Evolutionary conservation across 2,329 filamentous ascomycete species (phyloP).

Genomic region (Chrysoporthe austroafricana): DNA sequence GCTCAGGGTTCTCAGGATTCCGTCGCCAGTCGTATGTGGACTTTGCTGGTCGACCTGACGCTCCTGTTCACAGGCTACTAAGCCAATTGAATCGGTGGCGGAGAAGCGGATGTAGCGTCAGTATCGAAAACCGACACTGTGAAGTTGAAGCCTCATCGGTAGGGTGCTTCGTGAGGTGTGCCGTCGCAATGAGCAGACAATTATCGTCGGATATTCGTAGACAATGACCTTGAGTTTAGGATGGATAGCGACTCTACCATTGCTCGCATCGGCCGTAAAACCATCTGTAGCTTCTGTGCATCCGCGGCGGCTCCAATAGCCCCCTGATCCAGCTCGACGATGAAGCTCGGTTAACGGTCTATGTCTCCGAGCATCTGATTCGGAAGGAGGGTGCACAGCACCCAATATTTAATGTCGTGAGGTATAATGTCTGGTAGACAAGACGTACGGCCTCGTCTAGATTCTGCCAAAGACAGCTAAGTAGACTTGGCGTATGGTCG

Average conservation of each 20-base stretch:
- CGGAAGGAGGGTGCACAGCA: background rate
- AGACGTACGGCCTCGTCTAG: background rate
- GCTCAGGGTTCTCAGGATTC: too few species aligned
- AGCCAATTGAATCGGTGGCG: background rate
- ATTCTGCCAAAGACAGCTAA: background rate
- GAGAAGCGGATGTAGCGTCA: background rate
- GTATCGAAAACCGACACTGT: background rate
- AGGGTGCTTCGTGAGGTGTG: background rate
- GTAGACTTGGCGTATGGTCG: background rate
- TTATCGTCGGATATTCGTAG: background rate
- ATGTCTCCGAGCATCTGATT: background rate
- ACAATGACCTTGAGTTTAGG: background rate
- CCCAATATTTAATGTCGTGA: background rate
- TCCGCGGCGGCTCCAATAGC: background rate
- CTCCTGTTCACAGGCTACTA: background rate
- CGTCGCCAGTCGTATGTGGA: background rate
- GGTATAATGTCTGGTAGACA: background rate
- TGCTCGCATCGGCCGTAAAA: background rate
- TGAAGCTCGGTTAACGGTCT: background rate
- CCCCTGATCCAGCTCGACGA: too few species aligned
- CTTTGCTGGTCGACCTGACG: background rate
- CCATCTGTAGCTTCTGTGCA: background rate
- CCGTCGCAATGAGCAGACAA: background rate
- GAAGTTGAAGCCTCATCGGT: background rate
- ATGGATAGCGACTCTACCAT: background rate